Percentiles rank a stretch among this genome's conserved stretches.
Conservation (phyloP, 345 rosid genomes). For the Chamaenerion angustifolium region DNA sequence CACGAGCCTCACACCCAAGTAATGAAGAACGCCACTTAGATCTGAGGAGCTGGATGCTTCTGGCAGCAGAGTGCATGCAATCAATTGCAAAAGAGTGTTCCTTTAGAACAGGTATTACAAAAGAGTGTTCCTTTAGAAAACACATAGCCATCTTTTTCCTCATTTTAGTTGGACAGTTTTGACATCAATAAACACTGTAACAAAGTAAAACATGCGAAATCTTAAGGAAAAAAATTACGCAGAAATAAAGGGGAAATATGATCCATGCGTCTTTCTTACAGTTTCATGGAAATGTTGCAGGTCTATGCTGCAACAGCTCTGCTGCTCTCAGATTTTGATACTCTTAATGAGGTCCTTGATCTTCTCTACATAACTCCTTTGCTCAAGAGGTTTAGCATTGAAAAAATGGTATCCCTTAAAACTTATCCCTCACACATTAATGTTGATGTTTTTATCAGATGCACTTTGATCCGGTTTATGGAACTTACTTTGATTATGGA, state of each 20-base stretch:
- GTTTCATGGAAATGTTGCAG: slow-evolving; percentile 26
- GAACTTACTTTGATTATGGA: slow-evolving; percentile 84
- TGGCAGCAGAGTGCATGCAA: slow-evolving; percentile 78
- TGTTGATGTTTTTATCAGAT: slow-evolving; percentile 28
- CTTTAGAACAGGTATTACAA: slow-evolving; percentile 20
- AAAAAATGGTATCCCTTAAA: too few species aligned
- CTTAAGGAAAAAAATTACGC: too few species aligned
- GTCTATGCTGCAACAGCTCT: slow-evolving; percentile 41
- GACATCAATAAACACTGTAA: too few species aligned
- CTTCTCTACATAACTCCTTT: not conserved
- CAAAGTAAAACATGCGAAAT: too few species aligned
- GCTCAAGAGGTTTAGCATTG: too few species aligned
- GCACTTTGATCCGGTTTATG: slow-evolving; percentile 65
- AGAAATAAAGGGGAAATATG: not conserved
- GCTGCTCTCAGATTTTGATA: slow-evolving; percentile 65
- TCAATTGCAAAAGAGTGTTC: slow-evolving; percentile 21
- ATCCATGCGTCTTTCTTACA: not conserved
- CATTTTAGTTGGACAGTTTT: too few species aligned
- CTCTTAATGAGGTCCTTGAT: slow-evolving; percentile 55
- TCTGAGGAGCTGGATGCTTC: slow-evolving; percentile 96
- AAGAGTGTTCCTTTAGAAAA: not conserved
- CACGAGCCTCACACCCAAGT: slow-evolving; percentile 89
- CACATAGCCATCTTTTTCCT: not conserved
- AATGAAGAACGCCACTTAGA: slow-evolving; percentile 83
- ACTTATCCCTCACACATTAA: too few species aligned